Percentiles rank a stretch among this genome's conserved stretches.
These are phyloP conservation scores for Pedinophyceae sp. DNA, from an alignment of 139 green algal species.

Conservation along the genomic window DNA sequence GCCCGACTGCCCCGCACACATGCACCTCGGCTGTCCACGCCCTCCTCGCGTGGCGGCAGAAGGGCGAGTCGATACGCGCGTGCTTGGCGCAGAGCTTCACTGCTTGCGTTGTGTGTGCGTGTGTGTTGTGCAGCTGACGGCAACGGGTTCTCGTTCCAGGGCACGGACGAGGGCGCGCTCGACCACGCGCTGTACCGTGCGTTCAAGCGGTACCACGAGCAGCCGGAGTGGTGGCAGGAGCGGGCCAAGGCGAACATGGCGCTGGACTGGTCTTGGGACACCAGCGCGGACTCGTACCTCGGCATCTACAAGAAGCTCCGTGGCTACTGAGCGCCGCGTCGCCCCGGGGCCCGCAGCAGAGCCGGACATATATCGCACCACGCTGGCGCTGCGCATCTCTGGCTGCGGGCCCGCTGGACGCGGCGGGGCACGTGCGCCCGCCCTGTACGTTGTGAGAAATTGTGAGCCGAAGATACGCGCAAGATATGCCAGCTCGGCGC, in stretches of 20 bases:
- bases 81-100: not conserved
- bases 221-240: slow-evolving; percentile 20
- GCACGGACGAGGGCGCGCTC: slow-evolving; percentile 50
- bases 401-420: no score
- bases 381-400: no score
- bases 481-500: no score
- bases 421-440: no score
- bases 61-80: not conserved
- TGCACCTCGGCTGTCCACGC: not conserved
- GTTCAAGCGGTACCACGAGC: slow-evolving; percentile 31
- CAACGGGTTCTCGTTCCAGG: slow-evolving; percentile 83
- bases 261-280: slow-evolving; percentile 13
- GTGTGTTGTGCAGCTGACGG: slow-evolving; percentile 6
- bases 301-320: slow-evolving; percentile 1
- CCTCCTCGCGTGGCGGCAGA: not conserved
- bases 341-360: no score
- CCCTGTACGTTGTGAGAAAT: no score
- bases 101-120: not conserved
- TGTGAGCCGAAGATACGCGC: no score
- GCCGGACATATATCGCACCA: no score
- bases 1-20: not conserved
- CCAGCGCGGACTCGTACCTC: slow-evolving; percentile 1
- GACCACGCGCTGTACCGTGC: slow-evolving; percentile 51
- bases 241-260: slow-evolving; percentile 31
- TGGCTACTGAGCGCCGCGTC: not conserved